Evolutionary conservation across 164 flowering plant genomes (phyloP).

Genomic region (Kingdonia uniflora): DNA sequence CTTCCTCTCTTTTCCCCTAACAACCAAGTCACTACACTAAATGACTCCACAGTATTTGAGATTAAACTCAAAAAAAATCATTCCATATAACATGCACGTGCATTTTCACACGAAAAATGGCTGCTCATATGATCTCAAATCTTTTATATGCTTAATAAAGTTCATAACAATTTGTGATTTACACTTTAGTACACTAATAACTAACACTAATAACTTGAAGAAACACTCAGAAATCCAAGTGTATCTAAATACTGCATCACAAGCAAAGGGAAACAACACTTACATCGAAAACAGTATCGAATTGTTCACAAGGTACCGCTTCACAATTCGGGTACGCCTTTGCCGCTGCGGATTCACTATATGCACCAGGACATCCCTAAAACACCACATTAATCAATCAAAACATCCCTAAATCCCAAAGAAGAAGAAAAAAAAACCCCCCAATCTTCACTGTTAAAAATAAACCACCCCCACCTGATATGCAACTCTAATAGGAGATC

Average conservation of each 20-base stretch:
- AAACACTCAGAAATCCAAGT: background rate
- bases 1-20: no score
- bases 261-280: conserved; percentile 4
- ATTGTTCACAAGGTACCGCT: conserved; percentile 89
- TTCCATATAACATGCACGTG: no score
- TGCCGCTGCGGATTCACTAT: conserved; percentile 84
- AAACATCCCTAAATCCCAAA: no score
- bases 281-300: conserved; percentile 76
- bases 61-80: no score
- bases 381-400: background rate
- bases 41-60: no score
- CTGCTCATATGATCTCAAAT: no score
- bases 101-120: no score
- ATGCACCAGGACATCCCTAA: conserved; percentile 89
- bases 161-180: no score
- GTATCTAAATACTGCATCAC: background rate
- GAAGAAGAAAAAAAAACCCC: no score
- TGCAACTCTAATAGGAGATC: conserved; percentile 65
- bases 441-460: background rate
- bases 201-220: background rate
- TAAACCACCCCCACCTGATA: conserved; percentile 44
- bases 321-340: conserved; percentile 93
- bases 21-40: no score
- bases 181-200: no score
- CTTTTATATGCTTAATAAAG: no score